phyloP scores from a whole-genome alignment of 2,329 filamentous ascomycete species.

The Diaporthe citriasiana region DNA sequence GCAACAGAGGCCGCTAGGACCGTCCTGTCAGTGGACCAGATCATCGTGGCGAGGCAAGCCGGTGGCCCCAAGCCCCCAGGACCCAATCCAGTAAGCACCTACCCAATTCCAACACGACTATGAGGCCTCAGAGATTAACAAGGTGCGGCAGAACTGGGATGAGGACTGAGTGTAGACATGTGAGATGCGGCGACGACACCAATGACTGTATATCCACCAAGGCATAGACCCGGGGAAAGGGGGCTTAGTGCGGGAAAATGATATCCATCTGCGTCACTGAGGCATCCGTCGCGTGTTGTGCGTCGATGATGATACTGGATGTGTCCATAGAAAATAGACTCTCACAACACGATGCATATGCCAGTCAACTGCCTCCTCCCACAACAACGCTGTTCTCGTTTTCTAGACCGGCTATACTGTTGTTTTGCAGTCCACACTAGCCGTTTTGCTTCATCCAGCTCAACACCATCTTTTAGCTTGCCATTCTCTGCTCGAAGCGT shows the following conservation, averaged over 20 bases:
- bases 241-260: constrained; percentile 29
- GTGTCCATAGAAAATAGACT: constrained; percentile 35
- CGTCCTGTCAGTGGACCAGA: constrained; percentile 96
- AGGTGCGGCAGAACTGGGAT: constrained; percentile 68
- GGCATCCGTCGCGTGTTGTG: constrained; percentile 15
- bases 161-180: constrained; percentile 63
- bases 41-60: constrained; percentile 97
- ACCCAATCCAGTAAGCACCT: constrained; percentile 78
- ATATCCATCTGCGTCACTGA: constrained; percentile 38
- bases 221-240: constrained; percentile 32
- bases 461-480: too few relatives aligned
- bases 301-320: constrained; percentile 24
- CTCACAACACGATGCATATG: constrained; percentile 21
- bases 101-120: not conserved
- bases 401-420: not conserved
- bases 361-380: not conserved
- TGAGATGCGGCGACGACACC: constrained; percentile 19
- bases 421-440: not conserved
- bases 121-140: constrained; percentile 48
- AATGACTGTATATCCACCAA: constrained; percentile 35
- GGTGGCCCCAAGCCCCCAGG: constrained; percentile 97
- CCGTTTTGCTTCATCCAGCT: not conserved
- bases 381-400: not conserved
- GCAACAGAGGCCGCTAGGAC: constrained; percentile 96
- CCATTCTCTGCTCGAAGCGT: not conserved